Base-by-base conservation (phyloP, 257 asterid species). In the Perilla frutescens region DNA sequence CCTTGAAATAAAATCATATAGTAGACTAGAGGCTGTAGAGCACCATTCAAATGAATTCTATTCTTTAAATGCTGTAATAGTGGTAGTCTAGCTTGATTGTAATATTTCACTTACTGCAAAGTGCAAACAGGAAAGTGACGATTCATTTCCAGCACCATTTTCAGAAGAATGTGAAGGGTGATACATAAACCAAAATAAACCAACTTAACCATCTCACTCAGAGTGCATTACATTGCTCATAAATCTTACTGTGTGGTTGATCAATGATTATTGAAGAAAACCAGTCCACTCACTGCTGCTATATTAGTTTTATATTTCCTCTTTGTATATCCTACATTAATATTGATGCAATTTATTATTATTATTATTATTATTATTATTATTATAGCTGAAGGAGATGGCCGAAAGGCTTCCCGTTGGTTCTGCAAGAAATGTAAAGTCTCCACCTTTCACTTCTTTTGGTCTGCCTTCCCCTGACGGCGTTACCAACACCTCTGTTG, bases 341-440 rank as follows among this genome's bases (percentile, higher is more conserved):
- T 47, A 47, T 78, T 72, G 51, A 66, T 67, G 55, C 61, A 34
- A 9, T 59, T 37, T 74, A 44, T 80, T 32, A 31, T 74, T 83
- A 71, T 70, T n/a, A n/a, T n/a, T n/a, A n/a, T n/a, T n/a, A n/a
- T n/a, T 32, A 31, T 74, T 83, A 71, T 37, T 74, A 44, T 80
- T 32, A 31, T 74, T 83, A 71, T 70, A 93, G 98, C 89, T 93
- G 70, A 93, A 93, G 85, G 97, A 93, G 73, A 89, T 93, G 96
- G 98, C 98, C 66, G 98, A 90, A 80, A 86, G 91, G 82, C 81
- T 90, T 76, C 97, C 98, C 15, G 90, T 93, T 58, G 96, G 97
- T 80, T 85, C 93, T 64, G 84, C 89, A 12, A 88, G 88, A 77
- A 90, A 79, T 76, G 71, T 77, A 69, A 89, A 81, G 79, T 80